Evolutionary conservation across 148 eudicot genomes (phyloP), one percentile per base, ranked within the genome.

Genomic region (Persicaria tinctoria): DNA sequence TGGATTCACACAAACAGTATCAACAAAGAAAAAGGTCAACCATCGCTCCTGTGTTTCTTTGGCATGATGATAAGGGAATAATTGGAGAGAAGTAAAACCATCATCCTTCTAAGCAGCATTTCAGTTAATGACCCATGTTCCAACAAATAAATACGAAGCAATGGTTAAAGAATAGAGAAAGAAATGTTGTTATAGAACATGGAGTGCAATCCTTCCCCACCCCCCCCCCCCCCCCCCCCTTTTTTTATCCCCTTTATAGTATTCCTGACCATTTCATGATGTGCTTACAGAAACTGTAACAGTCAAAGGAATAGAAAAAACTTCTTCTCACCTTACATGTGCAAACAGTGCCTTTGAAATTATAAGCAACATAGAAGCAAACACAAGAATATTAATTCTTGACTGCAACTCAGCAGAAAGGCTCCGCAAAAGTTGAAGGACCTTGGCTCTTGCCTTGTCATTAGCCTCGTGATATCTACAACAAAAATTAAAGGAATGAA

Each of bases 311-410:
- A 5, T 10, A 20, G 7, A 48, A 75, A 62, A 74, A 45, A 69
- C 51, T 60, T 38, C 85, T 79, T 78, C 73, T 70, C 53, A 93
- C 99, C 99, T 95, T 81, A 89, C 97, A 77, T 95, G 99, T 79
- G 94, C 83, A 70, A 90, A 95, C 74, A 95, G 84, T 68, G 99
- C 93, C 91, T 92, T 95, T 62, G 97, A 90, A 83, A 92, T 92
- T 80, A 92, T 85, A 73, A 92, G 97, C 82, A 90, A 84, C 91
- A 87, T 89, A 76, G 99, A 95, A 49, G 97, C 94, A 81, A 87
- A 95, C 46, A 95, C 91, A 66, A 92, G 89, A 70, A 85, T 79
- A 79, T 95, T 92, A 83, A 87, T 92, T 84, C 88, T 89, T 50
- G 85, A 73, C 77, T 92, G 94, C 59, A 95, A 80, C 82, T 90